phyloP scores from a whole-genome alignment of 768 basidiomycete species.

The Galerina sulciceps region DNA sequence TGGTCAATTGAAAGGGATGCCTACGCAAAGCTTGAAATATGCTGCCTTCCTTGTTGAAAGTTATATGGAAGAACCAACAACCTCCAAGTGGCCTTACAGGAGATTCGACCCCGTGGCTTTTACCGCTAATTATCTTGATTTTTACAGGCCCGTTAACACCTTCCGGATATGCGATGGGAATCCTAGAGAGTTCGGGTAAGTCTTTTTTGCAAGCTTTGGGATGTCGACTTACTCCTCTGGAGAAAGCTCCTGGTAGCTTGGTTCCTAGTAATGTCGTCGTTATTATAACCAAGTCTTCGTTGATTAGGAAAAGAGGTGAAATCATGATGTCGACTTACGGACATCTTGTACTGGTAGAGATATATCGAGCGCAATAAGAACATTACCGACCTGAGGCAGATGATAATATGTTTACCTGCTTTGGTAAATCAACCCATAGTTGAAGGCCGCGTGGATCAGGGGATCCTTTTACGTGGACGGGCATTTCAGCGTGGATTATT shows the following conservation, averaged over 20 bases:
- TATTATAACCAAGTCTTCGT: too few species aligned
- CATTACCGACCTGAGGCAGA: not conserved
- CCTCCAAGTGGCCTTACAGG: conserved; percentile 92
- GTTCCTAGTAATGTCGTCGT: conserved; percentile 47
- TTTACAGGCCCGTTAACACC: conserved; percentile 69
- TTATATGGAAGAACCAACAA: conserved; percentile 90
- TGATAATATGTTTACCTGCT: conserved; percentile 45
- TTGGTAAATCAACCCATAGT: conserved; percentile 85
- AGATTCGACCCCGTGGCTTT: conserved; percentile 83
- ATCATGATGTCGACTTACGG: conserved; percentile 36
- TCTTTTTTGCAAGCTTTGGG: not conserved
- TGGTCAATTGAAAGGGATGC: conserved; percentile 27
- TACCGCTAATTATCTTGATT: conserved; percentile 89
- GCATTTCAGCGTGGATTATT: conserved; percentile 90
- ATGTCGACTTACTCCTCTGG: conserved; percentile 50
- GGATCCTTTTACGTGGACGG: conserved; percentile 65
- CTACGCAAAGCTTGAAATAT: conserved; percentile 86
- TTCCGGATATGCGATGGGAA: conserved; percentile 74
- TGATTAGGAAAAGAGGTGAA: not conserved
- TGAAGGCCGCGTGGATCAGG: conserved; percentile 86
- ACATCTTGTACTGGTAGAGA: conserved; percentile 72
- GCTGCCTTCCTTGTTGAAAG: conserved; percentile 60
- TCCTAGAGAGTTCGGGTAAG: conserved; percentile 38
- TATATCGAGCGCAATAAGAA: conserved; percentile 14
- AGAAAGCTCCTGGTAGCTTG: conserved; percentile 82